Evolutionary conservation across 441 rosid genomes (phyloP), one percentile per base, ranked within the genome.

Genomic region (Adansonia gregorii): DNA sequence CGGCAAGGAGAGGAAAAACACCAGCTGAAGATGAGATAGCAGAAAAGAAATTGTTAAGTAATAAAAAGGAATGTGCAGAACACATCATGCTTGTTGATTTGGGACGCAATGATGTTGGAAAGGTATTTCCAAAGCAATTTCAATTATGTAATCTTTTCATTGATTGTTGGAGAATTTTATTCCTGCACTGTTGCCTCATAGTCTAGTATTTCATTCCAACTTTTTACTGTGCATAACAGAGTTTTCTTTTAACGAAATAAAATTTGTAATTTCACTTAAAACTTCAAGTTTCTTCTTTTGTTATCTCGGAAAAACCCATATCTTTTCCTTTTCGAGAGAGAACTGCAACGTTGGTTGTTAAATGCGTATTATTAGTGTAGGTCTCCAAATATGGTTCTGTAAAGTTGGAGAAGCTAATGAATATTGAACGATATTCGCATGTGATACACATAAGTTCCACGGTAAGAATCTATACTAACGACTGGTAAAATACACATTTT

Each of bases 371-470:
- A 22, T 72, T 59, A 24, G 41, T 81, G 71, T 70, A 91, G 98
- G 98, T 92, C 43, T 87, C 94, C 0, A 88, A 91, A 74, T 82
- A 82, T 78, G 95, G 98, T 66, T 92, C 98, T 4, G 98, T 92
- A 67, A 88, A 83, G 82, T 95, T 94, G 8, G 95, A 94, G 85
- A 91, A 86, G 78, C 94, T 95, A 60, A 95, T 90, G 99, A 88
- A 92, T 82, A 77, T 93, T 60, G 99, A 95, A 82, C 88, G 89
- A 8, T 93, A 92, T 76, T 93, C 97, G 63, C 98, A 93, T 85
- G 99, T 95, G 46, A 95, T 92, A 97, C 97, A 93, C 85, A 92
- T 95, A 67, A 93, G 99, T 89, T 92, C 98, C 24, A 95, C 95
- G 77, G 99, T 95, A 79, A 83, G 89, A 78, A 35, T 49, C 15